phyloP scores from a whole-genome alignment of 352 stramenopile species.

The Thraustotheca clavata region DNA sequence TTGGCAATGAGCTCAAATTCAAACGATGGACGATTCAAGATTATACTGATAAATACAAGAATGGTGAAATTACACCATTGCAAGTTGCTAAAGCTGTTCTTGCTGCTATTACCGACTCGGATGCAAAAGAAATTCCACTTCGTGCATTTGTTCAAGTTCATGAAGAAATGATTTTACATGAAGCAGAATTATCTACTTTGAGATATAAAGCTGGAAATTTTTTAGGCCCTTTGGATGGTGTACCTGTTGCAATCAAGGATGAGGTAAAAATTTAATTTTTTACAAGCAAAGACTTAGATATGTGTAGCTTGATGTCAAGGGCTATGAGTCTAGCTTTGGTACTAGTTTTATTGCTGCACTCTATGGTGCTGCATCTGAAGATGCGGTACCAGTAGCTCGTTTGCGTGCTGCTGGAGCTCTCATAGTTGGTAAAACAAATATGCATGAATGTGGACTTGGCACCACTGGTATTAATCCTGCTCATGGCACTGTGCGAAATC shows the following conservation, averaged over 20 bases:
- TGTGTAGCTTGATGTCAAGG: conserved; percentile 33
- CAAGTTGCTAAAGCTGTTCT: conserved; percentile 60
- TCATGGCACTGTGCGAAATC: conserved; percentile 63
- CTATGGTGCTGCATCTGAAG: conserved; percentile 27
- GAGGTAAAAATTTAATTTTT: conserved; percentile 31
- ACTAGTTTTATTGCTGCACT: conserved; percentile 62
- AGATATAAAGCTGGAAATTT: conserved; percentile 55
- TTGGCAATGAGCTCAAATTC: conserved; percentile 26
- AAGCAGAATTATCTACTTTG: conserved; percentile 52
- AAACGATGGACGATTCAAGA: conserved; percentile 59
- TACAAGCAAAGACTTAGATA: not conserved
- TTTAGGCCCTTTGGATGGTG: conserved; percentile 76
- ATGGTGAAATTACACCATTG: conserved; percentile 40
- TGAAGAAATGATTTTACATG: conserved; percentile 59
- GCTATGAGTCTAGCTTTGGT: conserved; percentile 50
- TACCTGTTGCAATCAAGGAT: conserved; percentile 85
- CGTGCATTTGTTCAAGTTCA: conserved; percentile 67
- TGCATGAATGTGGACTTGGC: conserved; percentile 77
- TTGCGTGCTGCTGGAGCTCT: conserved; percentile 69
- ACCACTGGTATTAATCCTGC: conserved; percentile 69
- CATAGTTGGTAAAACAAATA: conserved; percentile 84
- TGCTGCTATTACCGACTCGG: conserved; percentile 39
- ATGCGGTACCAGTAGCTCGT: conserved; percentile 47
- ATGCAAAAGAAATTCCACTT: conserved; percentile 38
- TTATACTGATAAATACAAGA: conserved; percentile 51